These are phyloP conservation scores for Backusella mclennaniae DNA, from an alignment of 192 early-diverging fungal species.

Conservation along the genomic window DNA sequence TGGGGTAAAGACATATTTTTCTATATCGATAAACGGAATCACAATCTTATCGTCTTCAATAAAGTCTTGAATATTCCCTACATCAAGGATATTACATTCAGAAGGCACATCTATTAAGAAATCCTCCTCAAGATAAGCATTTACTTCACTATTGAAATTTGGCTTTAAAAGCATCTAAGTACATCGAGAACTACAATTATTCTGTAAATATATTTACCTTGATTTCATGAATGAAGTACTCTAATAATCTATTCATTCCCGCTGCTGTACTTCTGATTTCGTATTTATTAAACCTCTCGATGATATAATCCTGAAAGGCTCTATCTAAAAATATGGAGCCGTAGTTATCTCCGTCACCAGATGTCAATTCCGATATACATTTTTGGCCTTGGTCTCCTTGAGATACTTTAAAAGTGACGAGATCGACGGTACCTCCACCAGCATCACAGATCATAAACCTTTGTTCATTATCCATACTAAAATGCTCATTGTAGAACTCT, in stretches of 20 bases:
- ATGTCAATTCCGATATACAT: slow-evolving; percentile 43
- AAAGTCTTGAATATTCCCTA: slow-evolving; percentile 39
- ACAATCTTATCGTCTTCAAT: slow-evolving; percentile 45
- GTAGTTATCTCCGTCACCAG: slow-evolving; percentile 51
- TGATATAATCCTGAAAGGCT: slow-evolving; percentile 32
- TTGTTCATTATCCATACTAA: slow-evolving; percentile 36
- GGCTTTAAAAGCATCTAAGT: slow-evolving; percentile 22
- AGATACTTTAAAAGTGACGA: slow-evolving; percentile 50
- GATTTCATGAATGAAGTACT: slow-evolving; percentile 38
- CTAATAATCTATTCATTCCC: slow-evolving; percentile 37
- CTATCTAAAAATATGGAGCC: slow-evolving; percentile 45
- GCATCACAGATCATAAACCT: slow-evolving; percentile 52
- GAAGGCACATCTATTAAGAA: slow-evolving; percentile 41
- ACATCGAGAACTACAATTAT: neutral
- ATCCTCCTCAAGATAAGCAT: slow-evolving; percentile 32
- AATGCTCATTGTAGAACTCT: slow-evolving; percentile 36
- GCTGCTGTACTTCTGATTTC: slow-evolving; percentile 18
- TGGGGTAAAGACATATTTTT: slow-evolving; percentile 47
- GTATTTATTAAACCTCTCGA: slow-evolving; percentile 35
- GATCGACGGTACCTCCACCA: slow-evolving; percentile 54
- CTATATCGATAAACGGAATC: slow-evolving; percentile 42
- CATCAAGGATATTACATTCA: slow-evolving; percentile 29
- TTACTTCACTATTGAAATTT: slow-evolving; percentile 42
- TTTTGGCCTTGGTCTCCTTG: slow-evolving; percentile 4
- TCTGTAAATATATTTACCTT: slow-evolving; percentile 24